Evolutionary conservation across 164 flowering plant species (phyloP), one percentile per base, ranked within the genome.

Genomic region (Taxillus chinensis): DNA sequence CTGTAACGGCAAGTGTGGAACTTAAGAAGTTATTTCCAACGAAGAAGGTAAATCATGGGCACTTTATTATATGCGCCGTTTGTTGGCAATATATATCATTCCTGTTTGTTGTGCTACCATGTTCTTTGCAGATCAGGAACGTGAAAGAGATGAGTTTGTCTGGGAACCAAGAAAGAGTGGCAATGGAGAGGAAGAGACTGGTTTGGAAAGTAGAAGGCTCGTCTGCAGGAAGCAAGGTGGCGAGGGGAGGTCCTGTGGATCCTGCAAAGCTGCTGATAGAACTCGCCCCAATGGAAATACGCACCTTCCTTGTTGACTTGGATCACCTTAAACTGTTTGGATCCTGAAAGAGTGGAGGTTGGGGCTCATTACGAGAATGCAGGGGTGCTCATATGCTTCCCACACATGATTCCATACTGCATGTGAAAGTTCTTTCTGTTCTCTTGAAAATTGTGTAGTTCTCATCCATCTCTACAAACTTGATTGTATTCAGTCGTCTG

Each of bases 201-300:
- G 70, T 67, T 4, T 93, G 97, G 98, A 82, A 81, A 70, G 86
- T 78, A 12, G 88, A 85, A 72, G 82, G 79, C 51, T 43, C 75
- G 43, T 4, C 74, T 2, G 54, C 45, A 54, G 68, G 77, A 58
- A 2, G 66, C n/a, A 72, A 62, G 59, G 73, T 62, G 41, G 57
- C 40, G 45, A 80, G 90, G 63, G 98, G 97, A 59, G 73, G 85
- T 42, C 75, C 88, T 16, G 74, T 90, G n/a, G 87, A 88, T 74
- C 89, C 90, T 3, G 45, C 16, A 27, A 62, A 79, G 46, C 74
- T 88, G 61, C 70, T 78, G 12, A 87, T 88, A 45, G 95, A 93
- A 70, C 83, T 93, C 48, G 79, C 72, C 27, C 96, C 98, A 2
- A 90, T 88, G 97, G 97, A 90, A 75, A 93, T 90, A 64, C 87